A percentile compares a stretch with the other conserved stretches of the same genome.
Conservation (phyloP, 2,329 filamentous ascomycete species). For the Niveomyces coronatus region DNA sequence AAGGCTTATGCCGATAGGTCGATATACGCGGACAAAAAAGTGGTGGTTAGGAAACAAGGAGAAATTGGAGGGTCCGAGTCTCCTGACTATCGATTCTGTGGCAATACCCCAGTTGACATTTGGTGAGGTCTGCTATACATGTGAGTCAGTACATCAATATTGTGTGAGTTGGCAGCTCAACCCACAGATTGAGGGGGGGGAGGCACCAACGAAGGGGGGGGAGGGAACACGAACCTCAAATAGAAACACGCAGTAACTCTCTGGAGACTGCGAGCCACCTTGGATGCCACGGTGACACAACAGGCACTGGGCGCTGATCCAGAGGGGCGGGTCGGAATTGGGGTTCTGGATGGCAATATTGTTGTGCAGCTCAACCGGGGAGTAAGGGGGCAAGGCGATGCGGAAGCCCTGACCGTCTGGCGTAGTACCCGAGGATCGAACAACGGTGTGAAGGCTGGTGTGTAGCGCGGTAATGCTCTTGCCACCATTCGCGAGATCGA, state of each 20-base stretch:
- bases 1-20: conserved; percentile 39
- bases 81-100: conserved; percentile 26
- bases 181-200: no score
- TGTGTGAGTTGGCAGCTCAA: no score
- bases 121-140: conserved; percentile 35
- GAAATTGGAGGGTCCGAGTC: conserved; percentile 36
- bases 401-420: conserved; percentile 19
- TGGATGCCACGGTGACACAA: conserved; percentile 27
- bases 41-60: conserved; percentile 44
- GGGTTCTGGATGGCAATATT: conserved; percentile 17
- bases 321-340: conserved; percentile 25
- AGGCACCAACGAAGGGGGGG: no score
- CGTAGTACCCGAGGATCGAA: conserved; percentile 17
- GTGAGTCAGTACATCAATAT: background rate
- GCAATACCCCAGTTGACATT: conserved; percentile 28
- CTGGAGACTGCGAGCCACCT: conserved; percentile 20
- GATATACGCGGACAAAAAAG: conserved; percentile 45
- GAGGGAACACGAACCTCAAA: conserved; percentile 37
- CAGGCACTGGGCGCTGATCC: conserved; percentile 34
- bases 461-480: conserved; percentile 34
- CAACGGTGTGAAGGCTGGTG: conserved; percentile 28
- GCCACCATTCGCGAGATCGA: conserved; percentile 29
- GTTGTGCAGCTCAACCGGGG: conserved; percentile 25
- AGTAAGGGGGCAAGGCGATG: conserved; percentile 30
- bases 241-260: conserved; percentile 39